Percentiles rank a stretch among this genome's conserved stretches.
These are phyloP conservation scores for Areca catechu DNA, from an alignment of 176 grass and related monocot species.

Conservation along the genomic window DNA sequence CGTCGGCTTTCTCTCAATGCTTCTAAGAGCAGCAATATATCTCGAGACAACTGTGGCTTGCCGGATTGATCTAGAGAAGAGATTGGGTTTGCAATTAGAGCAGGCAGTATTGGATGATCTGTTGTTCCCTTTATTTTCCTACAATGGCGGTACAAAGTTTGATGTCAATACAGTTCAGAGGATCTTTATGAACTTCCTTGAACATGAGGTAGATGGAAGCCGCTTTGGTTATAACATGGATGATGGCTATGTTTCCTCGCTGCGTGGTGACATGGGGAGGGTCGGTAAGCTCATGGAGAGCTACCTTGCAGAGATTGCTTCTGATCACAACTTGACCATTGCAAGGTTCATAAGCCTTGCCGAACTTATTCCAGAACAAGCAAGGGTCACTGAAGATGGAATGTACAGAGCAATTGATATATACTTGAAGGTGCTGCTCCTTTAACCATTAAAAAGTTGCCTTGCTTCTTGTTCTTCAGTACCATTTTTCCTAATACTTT, in stretches of 20 bases:
- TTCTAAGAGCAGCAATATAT: slow-evolving; percentile 54
- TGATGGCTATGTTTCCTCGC: slow-evolving; percentile 48
- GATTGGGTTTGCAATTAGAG: slow-evolving; percentile 62
- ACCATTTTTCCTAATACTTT: too few species aligned
- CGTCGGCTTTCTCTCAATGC: slow-evolving; percentile 83
- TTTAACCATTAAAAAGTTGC: too few species aligned
- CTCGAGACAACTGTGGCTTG: slow-evolving; percentile 84
- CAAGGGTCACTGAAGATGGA: slow-evolving; percentile 75
- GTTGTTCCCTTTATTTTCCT: slow-evolving; percentile 47
- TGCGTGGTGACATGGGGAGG: slow-evolving; percentile 29
- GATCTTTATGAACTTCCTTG: slow-evolving; percentile 74
- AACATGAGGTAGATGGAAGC: slow-evolving; percentile 40
- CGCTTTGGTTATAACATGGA: slow-evolving; percentile 60
- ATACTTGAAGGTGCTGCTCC: slow-evolving; percentile 56
- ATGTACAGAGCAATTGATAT: slow-evolving; percentile 97
- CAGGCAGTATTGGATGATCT: slow-evolving; percentile 80
- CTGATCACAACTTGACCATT: slow-evolving; percentile 48
- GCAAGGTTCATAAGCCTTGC: slow-evolving; percentile 57
- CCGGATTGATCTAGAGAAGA: slow-evolving; percentile 70
- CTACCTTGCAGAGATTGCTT: slow-evolving; percentile 74
- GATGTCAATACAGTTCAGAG: slow-evolving; percentile 68
- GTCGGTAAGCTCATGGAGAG: slow-evolving; percentile 79
- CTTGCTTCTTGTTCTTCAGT: too few species aligned
- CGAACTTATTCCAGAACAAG: slow-evolving; percentile 64
- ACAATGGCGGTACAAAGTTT: slow-evolving; percentile 26